Evolutionary conservation across 2,329 filamentous ascomycete genomes (phyloP), one percentile per base, ranked within the genome.

Genomic region (Phyllosticta citrichinensis): DNA sequence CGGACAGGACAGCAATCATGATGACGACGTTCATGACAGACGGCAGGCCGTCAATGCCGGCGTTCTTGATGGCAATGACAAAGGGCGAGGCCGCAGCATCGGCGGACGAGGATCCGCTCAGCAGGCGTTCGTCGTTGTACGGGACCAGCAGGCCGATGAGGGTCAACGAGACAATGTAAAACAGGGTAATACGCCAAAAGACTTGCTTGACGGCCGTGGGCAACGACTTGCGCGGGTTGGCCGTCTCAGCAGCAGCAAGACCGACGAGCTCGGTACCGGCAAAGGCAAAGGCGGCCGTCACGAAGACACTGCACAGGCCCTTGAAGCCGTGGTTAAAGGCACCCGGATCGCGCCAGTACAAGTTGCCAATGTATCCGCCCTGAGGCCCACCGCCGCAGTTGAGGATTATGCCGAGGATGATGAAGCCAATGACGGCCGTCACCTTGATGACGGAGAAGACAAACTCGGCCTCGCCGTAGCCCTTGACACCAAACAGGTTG

Each of bases 21-120:
- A 97, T 96, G 63, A 97, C 91, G n/a, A 85, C 86, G 74, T 97
- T 97, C 88, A 97, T 95, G 59, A 97, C 82, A 0, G 88, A 92
- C 1, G 91, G 90, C 2, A 97, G 82, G 2, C 87, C 86, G 52
- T 83, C 76, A 67, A 97, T 95, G 9, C 89, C 87, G 1, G 91
- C 91, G 64, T 91, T 87, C 66, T 88, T 80, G 67, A 96, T 96
- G 64, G 92, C 90, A 68, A 97, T 95, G 67, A 97, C 92, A 72
- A 97, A 97, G 1, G 93, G 93, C 2, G 91, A 96, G 1, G 91
- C 88, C 25, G 85, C 84, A 52, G 87, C 83, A 70, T 91, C 84
- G 56, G 82, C 82, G n/a, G 79, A 78, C 60, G 77, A 81, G 24
- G 72, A 76, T 51, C 80, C 79, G 11, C 79, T 78, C 1, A 91